Percentiles rank a stretch among this genome's conserved stretches.
These are phyloP conservation scores for Chrysoporthe austroafricana DNA, from an alignment of 2,329 filamentous ascomycete species.

Conservation along the genomic window DNA sequence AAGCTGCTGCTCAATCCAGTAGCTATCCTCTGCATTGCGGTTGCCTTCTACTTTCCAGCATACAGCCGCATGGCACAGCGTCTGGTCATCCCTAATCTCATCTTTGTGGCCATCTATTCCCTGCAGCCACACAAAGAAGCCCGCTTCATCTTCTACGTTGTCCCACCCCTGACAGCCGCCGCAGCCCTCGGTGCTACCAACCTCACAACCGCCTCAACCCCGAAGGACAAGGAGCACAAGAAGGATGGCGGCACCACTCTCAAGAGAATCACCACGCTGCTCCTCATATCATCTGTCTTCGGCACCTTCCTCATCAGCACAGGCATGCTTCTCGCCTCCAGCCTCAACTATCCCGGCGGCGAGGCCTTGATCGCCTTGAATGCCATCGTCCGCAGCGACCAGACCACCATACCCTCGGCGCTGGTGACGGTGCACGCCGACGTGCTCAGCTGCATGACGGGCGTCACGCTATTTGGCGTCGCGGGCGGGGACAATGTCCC, in stretches of 20 bases:
- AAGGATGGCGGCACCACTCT: slow-evolving; percentile 49
- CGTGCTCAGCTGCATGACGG: slow-evolving; percentile 71
- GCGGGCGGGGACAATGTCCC: slow-evolving; percentile 41
- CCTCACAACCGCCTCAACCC: slow-evolving; percentile 54
- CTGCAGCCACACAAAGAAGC: slow-evolving; percentile 94
- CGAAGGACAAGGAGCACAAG: slow-evolving; percentile 17
- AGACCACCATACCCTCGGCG: slow-evolving; percentile 36
- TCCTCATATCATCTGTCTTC: slow-evolving; percentile 60
- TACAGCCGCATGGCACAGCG: slow-evolving; percentile 48
- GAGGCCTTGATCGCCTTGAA: slow-evolving; percentile 68
- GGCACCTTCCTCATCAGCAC: slow-evolving; percentile 66
- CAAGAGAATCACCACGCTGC: slow-evolving; percentile 57
- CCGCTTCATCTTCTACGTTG: slow-evolving; percentile 88
- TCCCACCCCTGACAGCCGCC: slow-evolving; percentile 79
- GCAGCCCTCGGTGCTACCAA: slow-evolving; percentile 75
- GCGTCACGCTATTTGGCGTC: slow-evolving; percentile 68
- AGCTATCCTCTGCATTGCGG: slow-evolving; percentile 58
- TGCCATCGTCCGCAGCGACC: slow-evolving; percentile 38
- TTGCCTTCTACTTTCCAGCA: slow-evolving; percentile 54
- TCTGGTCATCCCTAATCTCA: slow-evolving; percentile 67
- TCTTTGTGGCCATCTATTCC: slow-evolving; percentile 82
- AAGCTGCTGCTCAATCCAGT: slow-evolving; percentile 83
- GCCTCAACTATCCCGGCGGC: slow-evolving; percentile 92
- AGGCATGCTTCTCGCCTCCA: slow-evolving; percentile 75
- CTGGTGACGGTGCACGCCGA: slow-evolving; percentile 62